Conservation (phyloP, 495 filamentous ascomycete species). For the Podospora didyma region DNA sequence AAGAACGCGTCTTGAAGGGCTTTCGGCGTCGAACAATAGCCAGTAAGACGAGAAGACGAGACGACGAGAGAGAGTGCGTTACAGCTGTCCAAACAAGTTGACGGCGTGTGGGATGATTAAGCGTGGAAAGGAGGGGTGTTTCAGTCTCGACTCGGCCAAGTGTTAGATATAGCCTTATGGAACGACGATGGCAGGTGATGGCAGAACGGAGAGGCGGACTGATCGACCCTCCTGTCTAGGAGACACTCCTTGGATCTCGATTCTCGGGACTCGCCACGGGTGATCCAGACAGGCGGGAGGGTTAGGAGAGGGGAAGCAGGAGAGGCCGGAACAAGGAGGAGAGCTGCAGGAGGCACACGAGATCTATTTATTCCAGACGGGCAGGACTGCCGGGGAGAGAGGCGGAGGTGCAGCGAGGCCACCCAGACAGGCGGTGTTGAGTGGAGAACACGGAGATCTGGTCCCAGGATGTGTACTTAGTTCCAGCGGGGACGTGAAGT, state of each 20-base stretch:
- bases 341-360: conserved; percentile 15
- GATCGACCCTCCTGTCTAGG: not conserved
- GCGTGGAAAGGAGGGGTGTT: too few relatives aligned
- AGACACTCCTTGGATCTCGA: not conserved
- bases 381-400: conserved; percentile 1
- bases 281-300: conserved; percentile 11
- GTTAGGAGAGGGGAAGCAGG: conserved; percentile 3
- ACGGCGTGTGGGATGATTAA: too few relatives aligned
- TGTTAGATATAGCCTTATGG: too few relatives aligned
- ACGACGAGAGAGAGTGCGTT: too few relatives aligned
- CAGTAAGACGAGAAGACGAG: too few relatives aligned
- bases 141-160: too few relatives aligned
- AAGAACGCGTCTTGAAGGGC: too few relatives aligned
- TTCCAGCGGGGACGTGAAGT: not conserved
- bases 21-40: too few relatives aligned
- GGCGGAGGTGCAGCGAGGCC: not conserved
- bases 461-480: conserved; percentile 8
- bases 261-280: not conserved
- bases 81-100: too few relatives aligned
- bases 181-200: too few relatives aligned
- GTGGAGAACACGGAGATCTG: conserved; percentile 25
- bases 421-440: conserved; percentile 27
- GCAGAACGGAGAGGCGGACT: not conserved
- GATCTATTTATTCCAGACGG: conserved; percentile 23
- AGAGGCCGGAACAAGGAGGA: conserved; percentile 7